These are phyloP conservation scores for Warburgia ugandensis DNA, from an alignment of 164 flowering plant species.

Conservation along the genomic window DNA sequence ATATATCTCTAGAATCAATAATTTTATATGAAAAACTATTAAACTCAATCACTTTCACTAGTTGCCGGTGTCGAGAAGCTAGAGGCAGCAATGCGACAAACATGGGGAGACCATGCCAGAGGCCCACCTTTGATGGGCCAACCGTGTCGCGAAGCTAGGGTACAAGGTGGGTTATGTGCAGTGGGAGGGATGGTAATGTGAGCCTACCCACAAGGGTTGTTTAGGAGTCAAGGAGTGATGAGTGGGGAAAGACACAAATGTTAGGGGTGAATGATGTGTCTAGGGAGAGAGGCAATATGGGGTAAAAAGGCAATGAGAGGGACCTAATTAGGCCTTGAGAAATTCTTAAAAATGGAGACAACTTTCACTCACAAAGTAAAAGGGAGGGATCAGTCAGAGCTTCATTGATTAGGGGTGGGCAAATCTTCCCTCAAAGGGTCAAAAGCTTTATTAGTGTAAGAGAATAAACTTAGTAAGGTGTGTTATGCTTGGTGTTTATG, in stretches of 20 bases:
- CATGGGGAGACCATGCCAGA: not conserved
- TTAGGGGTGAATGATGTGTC: not conserved
- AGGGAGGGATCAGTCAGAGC: not conserved
- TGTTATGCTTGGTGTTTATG: not conserved
- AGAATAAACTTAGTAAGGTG: not conserved
- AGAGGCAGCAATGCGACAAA: no score
- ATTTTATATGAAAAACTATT: not conserved
- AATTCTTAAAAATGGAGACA: not conserved
- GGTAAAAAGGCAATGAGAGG: constrained; percentile 18
- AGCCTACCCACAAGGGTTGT: constrained; percentile 31
- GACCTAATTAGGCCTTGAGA: constrained; percentile 11
- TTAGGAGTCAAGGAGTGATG: constrained; percentile 15
- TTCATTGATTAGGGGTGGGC: not conserved
- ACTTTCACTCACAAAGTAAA: not conserved
- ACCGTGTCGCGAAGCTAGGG: constrained; percentile 33
- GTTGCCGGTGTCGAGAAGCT: constrained; percentile 1
- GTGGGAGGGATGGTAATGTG: constrained; percentile 5
- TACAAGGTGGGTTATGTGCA: constrained; percentile 29
- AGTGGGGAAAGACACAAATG: constrained; percentile 1
- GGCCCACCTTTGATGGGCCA: constrained; percentile 11
- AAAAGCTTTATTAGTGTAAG: not conserved
- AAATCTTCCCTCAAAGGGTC: not conserved
- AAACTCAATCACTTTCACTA: constrained; percentile 17
- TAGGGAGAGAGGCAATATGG: not conserved
- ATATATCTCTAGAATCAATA: not conserved